Conservation (phyloP, 768 basidiomycete genomes). For the Hydnomerulius pinastri region DNA sequence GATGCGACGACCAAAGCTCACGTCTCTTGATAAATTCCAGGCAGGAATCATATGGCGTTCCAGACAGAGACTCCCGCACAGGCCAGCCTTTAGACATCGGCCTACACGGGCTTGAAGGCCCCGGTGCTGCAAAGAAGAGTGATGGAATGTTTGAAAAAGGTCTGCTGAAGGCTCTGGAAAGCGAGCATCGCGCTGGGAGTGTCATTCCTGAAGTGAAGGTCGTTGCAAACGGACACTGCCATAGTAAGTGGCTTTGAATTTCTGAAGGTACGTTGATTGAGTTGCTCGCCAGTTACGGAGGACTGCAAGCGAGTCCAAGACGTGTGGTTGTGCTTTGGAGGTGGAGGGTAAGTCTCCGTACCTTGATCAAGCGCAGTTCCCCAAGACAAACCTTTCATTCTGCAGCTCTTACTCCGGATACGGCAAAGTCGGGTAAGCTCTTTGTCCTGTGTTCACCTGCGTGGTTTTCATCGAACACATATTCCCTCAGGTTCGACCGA, state of each 20-base stretch:
- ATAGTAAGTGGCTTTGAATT: conserved; percentile 49
- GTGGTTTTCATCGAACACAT: conserved; percentile 7
- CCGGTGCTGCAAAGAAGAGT: conserved; percentile 67
- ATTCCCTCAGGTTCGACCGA: conserved; percentile 70
- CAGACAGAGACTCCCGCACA: conserved; percentile 65
- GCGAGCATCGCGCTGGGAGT: conserved; percentile 53
- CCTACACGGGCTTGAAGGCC: conserved; percentile 52
- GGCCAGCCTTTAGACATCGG: conserved; percentile 73
- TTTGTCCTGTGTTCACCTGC: not conserved
- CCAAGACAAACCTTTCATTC: not conserved
- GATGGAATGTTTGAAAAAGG: conserved; percentile 87
- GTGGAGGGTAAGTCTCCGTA: conserved; percentile 63
- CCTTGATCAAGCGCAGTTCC: not conserved
- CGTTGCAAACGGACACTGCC: conserved; percentile 88
- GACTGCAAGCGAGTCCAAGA: conserved; percentile 84
- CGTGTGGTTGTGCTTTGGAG: conserved; percentile 91
- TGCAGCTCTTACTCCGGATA: conserved; percentile 81
- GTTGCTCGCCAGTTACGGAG: conserved; percentile 64
- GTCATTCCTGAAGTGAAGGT: conserved; percentile 77
- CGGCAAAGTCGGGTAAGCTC: conserved; percentile 65
- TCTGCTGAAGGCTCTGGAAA: conserved; percentile 71
- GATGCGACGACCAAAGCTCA: not conserved
- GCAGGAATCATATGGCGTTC: conserved; percentile 69
- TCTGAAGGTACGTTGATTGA: conserved; percentile 10
- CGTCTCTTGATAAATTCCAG: conserved; percentile 35